A percentile compares a stretch with the other conserved stretches of the same genome.
Conservation (phyloP, 2,329 filamentous ascomycete species). For the Rutstroemia sp. region DNA sequence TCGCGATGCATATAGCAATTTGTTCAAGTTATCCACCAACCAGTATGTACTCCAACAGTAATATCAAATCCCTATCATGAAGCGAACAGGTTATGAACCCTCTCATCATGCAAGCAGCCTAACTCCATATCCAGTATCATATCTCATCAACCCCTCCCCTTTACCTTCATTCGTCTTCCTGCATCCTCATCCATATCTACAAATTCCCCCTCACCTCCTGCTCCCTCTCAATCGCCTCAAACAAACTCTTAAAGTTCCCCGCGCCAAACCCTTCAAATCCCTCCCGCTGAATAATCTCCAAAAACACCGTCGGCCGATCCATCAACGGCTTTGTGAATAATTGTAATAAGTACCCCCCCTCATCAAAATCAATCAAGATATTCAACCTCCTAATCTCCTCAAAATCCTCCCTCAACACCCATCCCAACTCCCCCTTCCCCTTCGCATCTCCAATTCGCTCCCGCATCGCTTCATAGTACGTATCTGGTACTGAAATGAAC, state of each 20-base stretch:
- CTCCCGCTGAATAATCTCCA: slow-evolving; percentile 92
- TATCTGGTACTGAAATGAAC: slow-evolving; percentile 83
- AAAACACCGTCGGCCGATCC: slow-evolving; percentile 91
- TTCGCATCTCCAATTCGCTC: slow-evolving; percentile 59
- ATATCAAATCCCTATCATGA: no score
- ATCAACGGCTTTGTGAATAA: slow-evolving; percentile 82
- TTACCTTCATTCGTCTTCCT: background rate
- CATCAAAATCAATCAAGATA: slow-evolving; percentile 93
- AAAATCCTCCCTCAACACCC: slow-evolving; percentile 71
- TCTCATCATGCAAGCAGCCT: no score
- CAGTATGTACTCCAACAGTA: no score
- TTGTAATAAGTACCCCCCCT: slow-evolving; percentile 75
- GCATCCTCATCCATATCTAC: slow-evolving; percentile 35
- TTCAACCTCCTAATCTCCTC: slow-evolving; percentile 69
- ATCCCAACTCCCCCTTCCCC: slow-evolving; percentile 33
- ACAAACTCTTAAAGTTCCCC: slow-evolving; percentile 91
- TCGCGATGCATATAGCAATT: background rate
- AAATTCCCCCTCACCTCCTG: slow-evolving; percentile 82
- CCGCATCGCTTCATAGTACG: slow-evolving; percentile 77
- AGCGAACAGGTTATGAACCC: no score
- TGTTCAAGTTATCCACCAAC: no score
- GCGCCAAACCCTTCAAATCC: slow-evolving; percentile 89
- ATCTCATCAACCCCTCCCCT: background rate
- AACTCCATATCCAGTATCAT: background rate
- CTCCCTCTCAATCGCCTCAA: slow-evolving; percentile 92